These are phyloP conservation scores for Nemophila menziesii DNA, from an alignment of 257 asterid genomes.

Conservation along the genomic window DNA sequence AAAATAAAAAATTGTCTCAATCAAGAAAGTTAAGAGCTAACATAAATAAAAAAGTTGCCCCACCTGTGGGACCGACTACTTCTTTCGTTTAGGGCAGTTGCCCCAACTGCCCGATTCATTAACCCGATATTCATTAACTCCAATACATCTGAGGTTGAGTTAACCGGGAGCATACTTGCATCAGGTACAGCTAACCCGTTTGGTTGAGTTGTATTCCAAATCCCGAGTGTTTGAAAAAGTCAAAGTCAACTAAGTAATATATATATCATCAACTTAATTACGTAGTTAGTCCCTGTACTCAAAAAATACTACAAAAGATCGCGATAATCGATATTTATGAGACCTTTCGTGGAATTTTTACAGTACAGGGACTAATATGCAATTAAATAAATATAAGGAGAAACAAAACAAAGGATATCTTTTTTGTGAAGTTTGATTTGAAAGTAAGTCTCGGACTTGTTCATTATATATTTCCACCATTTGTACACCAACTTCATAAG, in stretches of 20 bases:
- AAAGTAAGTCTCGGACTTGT: conserved; percentile 87
- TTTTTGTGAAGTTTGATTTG: conserved; percentile 48
- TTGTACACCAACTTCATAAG: conserved; percentile 78
- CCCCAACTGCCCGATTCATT: conserved; percentile 86
- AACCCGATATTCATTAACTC: conserved; percentile 81
- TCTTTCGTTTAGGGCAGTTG: conserved; percentile 91
- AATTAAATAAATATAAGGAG: neutral
- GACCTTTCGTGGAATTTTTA: too few species aligned
- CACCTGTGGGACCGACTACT: conserved; percentile 98
- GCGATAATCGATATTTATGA: too few species aligned
- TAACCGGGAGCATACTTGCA: conserved; percentile 90
- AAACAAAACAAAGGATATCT: conserved; percentile 59
- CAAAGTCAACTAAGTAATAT: conserved; percentile 26
- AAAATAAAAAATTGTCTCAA: conserved; percentile 11
- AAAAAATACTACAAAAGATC: too few species aligned
- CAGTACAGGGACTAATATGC: too few species aligned
- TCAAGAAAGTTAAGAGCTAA: neutral
- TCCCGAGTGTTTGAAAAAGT: conserved; percentile 95
- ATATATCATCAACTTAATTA: neutral
- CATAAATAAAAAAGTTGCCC: conserved; percentile 2
- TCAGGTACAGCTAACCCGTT: conserved; percentile 94
- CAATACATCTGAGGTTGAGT: conserved; percentile 65
- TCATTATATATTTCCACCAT: conserved; percentile 96
- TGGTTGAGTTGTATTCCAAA: conserved; percentile 85
- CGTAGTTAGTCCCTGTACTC: too few species aligned